Evolutionary conservation across 2,329 filamentous ascomycete genomes (phyloP).

Genomic region (Blastomyces silverae): DNA sequence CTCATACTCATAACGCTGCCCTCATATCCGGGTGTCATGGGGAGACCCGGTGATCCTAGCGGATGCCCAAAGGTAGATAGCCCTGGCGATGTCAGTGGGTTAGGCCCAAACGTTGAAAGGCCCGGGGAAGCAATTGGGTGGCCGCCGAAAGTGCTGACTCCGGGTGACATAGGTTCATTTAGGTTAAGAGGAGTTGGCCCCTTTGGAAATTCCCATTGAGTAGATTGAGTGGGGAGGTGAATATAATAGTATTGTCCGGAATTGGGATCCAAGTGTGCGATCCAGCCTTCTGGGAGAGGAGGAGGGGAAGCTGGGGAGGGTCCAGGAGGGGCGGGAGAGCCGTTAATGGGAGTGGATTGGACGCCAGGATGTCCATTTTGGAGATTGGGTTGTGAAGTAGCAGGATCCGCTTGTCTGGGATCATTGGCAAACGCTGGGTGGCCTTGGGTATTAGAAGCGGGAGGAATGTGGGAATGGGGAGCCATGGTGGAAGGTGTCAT

Average conservation of each 20-base stretch:
- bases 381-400: slow-evolving; percentile 37
- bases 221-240: slow-evolving; percentile 87
- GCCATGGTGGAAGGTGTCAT: slow-evolving; percentile 24
- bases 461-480: slow-evolving; percentile 22
- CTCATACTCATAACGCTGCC: slow-evolving; percentile 80
- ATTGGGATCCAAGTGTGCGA: slow-evolving; percentile 88
- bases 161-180: slow-evolving; percentile 78
- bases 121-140: slow-evolving; percentile 29
- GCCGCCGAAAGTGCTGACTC: slow-evolving; percentile 60
- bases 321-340: slow-evolving; percentile 37
- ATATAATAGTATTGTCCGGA: slow-evolving; percentile 99
- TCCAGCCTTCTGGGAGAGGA: slow-evolving; percentile 94
- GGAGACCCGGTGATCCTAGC: slow-evolving; percentile 71
- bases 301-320: slow-evolving; percentile 74
- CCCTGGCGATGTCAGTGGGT: slow-evolving; percentile 65
- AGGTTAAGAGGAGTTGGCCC: slow-evolving; percentile 83
- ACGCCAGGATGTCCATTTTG: slow-evolving; percentile 28
- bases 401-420: slow-evolving; percentile 50
- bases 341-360: slow-evolving; percentile 27
- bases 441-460: slow-evolving; percentile 41
- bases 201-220: slow-evolving; percentile 98
- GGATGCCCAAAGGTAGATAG: slow-evolving; percentile 55
- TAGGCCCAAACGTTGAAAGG: slow-evolving; percentile 43
- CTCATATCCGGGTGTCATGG: slow-evolving; percentile 75
- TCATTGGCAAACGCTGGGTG: slow-evolving; percentile 94